A percentile compares a stretch with the other conserved stretches of the same genome.
Conservation (phyloP, 163 green algal genomes). For the Chlorella variabilis region DNA sequence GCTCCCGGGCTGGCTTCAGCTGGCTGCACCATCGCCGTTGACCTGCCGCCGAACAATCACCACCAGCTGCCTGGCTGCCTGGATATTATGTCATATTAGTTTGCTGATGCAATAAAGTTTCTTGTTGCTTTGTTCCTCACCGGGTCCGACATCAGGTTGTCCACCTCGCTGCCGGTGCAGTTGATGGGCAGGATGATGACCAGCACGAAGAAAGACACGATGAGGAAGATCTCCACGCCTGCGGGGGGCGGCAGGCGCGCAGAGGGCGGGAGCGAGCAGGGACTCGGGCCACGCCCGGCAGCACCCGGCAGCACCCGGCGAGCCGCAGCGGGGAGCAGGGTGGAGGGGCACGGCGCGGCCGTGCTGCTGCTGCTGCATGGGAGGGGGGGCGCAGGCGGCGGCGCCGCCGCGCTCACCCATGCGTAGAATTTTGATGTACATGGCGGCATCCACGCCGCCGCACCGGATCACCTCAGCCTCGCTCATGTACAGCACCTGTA, state of each 20-base stretch:
- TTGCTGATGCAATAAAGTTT: too few species aligned
- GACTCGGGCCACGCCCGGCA: too few species aligned
- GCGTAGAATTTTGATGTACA: constrained; percentile 79
- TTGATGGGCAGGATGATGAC: constrained; percentile 85
- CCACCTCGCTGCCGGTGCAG: constrained; percentile 54
- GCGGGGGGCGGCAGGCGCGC: background rate
- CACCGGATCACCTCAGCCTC: constrained; percentile 64
- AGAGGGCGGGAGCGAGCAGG: background rate
- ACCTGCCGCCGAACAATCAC: too few species aligned
- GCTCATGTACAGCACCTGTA: constrained; percentile 33
- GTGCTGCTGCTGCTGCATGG: too few species aligned
- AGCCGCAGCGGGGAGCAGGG: too few species aligned
- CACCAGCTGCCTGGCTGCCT: too few species aligned
- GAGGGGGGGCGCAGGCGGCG: too few species aligned
- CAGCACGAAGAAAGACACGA: constrained; percentile 64
- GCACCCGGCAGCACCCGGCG: too few species aligned
- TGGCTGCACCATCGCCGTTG: too few species aligned
- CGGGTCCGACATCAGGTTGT: constrained; percentile 27
- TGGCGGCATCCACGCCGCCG: constrained; percentile 76
- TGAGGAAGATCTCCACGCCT: constrained; percentile 71
- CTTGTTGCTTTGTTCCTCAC: too few species aligned
- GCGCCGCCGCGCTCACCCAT: constrained; percentile 69
- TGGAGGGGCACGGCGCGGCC: too few species aligned
- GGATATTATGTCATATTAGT: too few species aligned
- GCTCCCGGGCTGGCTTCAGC: background rate